Conservation (phyloP, 2,329 filamentous ascomycete species). For the Trichoderma sp. region DNA sequence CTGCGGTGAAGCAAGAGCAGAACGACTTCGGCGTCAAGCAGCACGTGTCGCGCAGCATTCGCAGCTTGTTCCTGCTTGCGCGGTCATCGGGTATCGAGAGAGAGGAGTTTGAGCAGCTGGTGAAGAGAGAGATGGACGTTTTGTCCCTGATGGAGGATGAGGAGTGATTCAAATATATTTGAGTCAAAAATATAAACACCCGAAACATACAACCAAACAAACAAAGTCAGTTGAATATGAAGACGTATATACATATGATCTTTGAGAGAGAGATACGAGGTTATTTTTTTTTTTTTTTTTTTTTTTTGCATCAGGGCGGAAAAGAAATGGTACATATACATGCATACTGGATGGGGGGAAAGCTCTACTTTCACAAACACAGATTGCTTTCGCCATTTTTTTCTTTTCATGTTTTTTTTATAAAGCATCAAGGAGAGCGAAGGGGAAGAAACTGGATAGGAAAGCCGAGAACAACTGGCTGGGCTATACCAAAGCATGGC, state of each 20-base stretch:
- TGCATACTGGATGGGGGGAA: background rate
- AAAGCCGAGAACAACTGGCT: background rate
- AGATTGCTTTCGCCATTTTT: background rate
- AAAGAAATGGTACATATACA: background rate
- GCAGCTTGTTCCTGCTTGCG: constrained; percentile 73
- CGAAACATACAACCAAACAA: background rate
- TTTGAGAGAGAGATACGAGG: background rate
- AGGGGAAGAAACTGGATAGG: background rate
- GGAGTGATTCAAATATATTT: constrained; percentile 29
- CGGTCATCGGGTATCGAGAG: constrained; percentile 71
- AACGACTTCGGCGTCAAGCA: constrained; percentile 75
- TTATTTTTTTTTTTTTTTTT: background rate
- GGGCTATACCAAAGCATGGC: background rate
- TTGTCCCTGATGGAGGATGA: constrained; percentile 68
- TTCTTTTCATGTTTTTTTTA: background rate
- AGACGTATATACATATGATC: background rate
- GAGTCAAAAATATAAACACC: background rate
- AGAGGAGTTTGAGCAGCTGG: constrained; percentile 72
- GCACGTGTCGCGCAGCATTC: constrained; percentile 75
- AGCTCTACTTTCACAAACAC: background rate
- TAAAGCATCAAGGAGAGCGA: background rate
- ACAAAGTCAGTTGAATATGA: no score
- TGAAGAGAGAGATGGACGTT: constrained; percentile 71
- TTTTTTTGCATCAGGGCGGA: background rate
- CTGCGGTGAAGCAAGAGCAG: constrained; percentile 59